A percentile compares a stretch with the other conserved stretches of the same genome.
phyloP scores from a whole-genome alignment of 495 filamentous ascomycete genomes.

The Aspergillus asperescens region DNA sequence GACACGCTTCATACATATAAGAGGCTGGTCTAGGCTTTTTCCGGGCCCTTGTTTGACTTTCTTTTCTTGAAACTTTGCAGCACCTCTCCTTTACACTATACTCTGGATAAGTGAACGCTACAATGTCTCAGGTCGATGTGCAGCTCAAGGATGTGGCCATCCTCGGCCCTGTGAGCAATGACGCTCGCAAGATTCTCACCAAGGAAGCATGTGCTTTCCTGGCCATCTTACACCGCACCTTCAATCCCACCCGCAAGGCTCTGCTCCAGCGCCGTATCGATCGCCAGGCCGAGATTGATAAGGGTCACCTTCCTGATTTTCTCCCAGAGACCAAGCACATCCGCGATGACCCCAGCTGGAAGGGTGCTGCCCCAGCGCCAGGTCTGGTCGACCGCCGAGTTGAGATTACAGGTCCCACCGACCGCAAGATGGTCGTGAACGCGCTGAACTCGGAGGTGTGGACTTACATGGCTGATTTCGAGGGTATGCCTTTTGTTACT shows the following conservation, averaged over 20 bases:
- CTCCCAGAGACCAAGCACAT: constrained; percentile 94
- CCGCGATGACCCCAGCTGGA: constrained; percentile 91
- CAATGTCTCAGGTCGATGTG: constrained; percentile 64
- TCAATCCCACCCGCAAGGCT: constrained; percentile 84
- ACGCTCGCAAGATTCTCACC: constrained; percentile 84
- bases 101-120: constrained; percentile 19
- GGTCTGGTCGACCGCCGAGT: constrained; percentile 90
- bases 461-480: constrained; percentile 99
- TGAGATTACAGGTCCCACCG: constrained; percentile 98
- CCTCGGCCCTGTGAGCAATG: constrained; percentile 68
- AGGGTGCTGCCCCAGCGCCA: constrained; percentile 86
- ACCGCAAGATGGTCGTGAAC: constrained; percentile 99
- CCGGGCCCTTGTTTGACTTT: constrained; percentile 2
- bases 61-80: constrained; percentile 6
- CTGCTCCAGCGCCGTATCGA: constrained; percentile 79
- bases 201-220: constrained; percentile 90
- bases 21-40: constrained; percentile 5
- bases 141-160: constrained; percentile 86
- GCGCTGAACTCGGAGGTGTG: constrained; percentile 95
- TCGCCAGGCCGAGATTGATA: constrained; percentile 93
- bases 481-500: constrained; percentile 50
- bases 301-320: constrained; percentile 87
- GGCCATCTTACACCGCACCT: constrained; percentile 87
- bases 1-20: constrained; percentile 13
- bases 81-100: neutral